Evolutionary conservation across 257 asterid genomes (phyloP).

Genomic region (Solanum pinnatisectum): DNA sequence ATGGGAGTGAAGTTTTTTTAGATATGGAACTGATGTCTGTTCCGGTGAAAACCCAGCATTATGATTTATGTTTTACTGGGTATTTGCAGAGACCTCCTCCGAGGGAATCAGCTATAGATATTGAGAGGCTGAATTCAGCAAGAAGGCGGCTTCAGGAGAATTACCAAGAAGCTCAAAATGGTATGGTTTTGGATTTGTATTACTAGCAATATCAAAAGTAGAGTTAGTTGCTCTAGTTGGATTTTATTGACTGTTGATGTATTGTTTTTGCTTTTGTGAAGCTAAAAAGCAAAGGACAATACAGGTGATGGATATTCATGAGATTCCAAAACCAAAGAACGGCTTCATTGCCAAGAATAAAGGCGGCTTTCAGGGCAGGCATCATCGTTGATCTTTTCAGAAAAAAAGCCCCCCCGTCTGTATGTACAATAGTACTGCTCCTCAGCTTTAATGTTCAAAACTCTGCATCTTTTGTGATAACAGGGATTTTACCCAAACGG

Average conservation of each 20-base stretch:
- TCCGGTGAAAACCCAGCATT: not conserved
- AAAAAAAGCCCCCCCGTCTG: not conserved
- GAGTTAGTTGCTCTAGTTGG: not conserved
- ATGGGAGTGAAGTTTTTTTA: not conserved
- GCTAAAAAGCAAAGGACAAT: constrained; percentile 96
- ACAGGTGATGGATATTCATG: constrained; percentile 95
- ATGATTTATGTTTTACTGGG: not conserved
- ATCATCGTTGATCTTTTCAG: constrained; percentile 48
- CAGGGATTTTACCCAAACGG: constrained; percentile 8
- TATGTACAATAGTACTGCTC: constrained; percentile 7
- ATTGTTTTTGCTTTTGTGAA: constrained; percentile 32
- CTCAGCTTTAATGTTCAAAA: not conserved
- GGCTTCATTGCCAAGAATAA: constrained; percentile 65
- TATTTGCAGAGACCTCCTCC: constrained; percentile 66
- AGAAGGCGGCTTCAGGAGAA: constrained; percentile 94
- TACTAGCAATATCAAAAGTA: not conserved
- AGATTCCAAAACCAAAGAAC: constrained; percentile 78
- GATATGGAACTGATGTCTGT: not conserved
- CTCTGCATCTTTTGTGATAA: not conserved
- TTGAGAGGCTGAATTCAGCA: constrained; percentile 74
- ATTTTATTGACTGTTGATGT: constrained; percentile 2
- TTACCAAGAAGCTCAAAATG: constrained; percentile 96
- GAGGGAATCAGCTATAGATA: constrained; percentile 49
- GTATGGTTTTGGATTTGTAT: constrained; percentile 31
- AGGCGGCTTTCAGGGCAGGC: constrained; percentile 85